Base-by-base conservation (phyloP, 768 basidiomycete species). In the Cyathus striatus region DNA sequence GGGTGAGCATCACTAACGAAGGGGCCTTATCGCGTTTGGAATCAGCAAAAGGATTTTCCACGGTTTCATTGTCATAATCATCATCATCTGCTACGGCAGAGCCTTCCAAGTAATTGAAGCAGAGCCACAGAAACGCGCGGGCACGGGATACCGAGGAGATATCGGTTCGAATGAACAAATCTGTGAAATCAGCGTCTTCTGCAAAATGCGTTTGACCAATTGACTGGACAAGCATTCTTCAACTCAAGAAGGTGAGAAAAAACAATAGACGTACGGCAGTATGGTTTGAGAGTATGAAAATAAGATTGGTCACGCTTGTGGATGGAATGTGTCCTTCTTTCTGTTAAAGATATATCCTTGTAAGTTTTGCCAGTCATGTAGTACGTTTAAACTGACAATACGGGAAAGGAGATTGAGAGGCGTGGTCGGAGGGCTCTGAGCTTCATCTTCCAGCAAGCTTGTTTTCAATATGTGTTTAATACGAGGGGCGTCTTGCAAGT, bases 71-170 rank as follows among this genome's bases (percentile, higher is more conserved):
- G 49, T 72, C 66, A 38, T 72, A 63, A 48, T 73, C 64, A 30
- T 72, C 67, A 27, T 64, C 65, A 26, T 42, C 49, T 22, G 60
- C 52, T 23, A 46, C 49, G 4, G 60, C 52, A 7, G 63, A 57
- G 12, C 63, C 61, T 56, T 89, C 86, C 47, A 87, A 72, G 56
- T 88, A 87, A 55, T 85, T 79, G 64, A 79, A 92, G 55, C 91
- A 75, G 43, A 93, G 72, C 85, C 87, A 91, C 22, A 95, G 75
- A 60, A 95, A 91, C 2, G 84, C 86, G 34, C 66, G 73, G 5
- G 87, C 89, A 34, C 92, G 84, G 40, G 83, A 80, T 5, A 63
- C 58, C 1, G 90, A 90, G 6, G 88, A 81, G 34, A 90, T 71
- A 50, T 86, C 78, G 7, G 59, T 60, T 20, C 87, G 84, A 40